These are phyloP conservation scores for Cercophora newfieldiana DNA, from an alignment of 495 filamentous ascomycete genomes.

Conservation along the genomic window DNA sequence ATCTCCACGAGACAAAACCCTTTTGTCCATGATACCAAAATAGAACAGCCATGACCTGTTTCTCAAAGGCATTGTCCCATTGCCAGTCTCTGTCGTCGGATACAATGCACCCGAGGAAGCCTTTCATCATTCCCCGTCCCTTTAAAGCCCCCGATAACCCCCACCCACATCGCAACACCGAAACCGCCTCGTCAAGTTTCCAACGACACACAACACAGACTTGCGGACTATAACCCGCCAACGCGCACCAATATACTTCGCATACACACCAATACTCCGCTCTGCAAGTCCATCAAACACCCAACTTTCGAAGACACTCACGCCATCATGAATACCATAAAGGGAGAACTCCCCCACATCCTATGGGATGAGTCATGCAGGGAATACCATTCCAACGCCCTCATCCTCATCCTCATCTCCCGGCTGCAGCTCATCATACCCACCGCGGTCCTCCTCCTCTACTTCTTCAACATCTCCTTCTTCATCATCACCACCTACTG, in stretches of 20 bases:
- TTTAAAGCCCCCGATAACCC: neutral
- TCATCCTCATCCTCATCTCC: neutral
- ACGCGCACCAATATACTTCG: too few species aligned
- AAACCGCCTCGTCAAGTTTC: too few species aligned
- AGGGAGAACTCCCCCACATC: too few species aligned
- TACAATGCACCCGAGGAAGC: neutral
- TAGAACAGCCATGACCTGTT: neutral
- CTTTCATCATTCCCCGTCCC: neutral
- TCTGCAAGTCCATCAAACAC: too few species aligned
- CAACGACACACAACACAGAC: too few species aligned
- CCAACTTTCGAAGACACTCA: too few species aligned
- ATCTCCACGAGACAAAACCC: too few species aligned
- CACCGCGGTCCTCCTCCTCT: neutral
- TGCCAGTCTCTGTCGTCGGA: neutral
- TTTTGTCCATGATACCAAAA: too few species aligned
- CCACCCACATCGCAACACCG: neutral
- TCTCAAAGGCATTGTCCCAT: neutral
- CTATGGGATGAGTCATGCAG: too few species aligned
- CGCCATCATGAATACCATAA: too few species aligned
- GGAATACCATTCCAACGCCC: neutral
- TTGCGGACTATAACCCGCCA: too few species aligned
- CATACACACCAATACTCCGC: too few species aligned
- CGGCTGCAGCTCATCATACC: neutral
- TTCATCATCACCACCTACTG: neutral
- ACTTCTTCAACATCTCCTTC: neutral